Evolutionary conservation across 257 asterid genomes (phyloP), one percentile per base, ranked within the genome.

Genomic region (Vinca minor): DNA sequence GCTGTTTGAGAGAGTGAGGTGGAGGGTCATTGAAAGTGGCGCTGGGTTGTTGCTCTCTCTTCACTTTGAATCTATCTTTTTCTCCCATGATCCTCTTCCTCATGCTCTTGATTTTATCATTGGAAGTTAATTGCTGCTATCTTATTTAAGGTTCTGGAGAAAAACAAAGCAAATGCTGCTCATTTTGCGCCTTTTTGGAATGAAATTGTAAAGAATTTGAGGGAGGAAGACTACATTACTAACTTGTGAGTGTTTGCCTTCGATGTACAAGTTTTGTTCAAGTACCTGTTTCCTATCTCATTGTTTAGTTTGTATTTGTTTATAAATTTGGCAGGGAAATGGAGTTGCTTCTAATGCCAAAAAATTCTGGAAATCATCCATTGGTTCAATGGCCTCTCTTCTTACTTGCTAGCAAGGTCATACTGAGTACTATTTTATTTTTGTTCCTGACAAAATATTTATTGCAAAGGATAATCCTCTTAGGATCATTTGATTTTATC

Each of bases 301-400:
- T 44, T 65, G 76, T 46, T 68, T 60, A 71, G 39, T 62, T 46
- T 26, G 52, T 67, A 29, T 41, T 38, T 36, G 56, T 52, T 32
- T 74, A 55, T 17, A 29, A 15, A 17, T 56, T 31, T 56, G 42
- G 45, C 74, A 92, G 98, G 82, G 98, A 92, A 77, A 72, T 84
- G 91, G 98, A 92, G 72, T 79, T 89, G 87, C 95, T 92, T 79
- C 80, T 77, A 66, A 89, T 92, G 91, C 98, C 98, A 29, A 84
- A 80, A 75, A 92, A 89, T 74, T 73, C 84, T 54, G 85, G 82
- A 76, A 74, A 72, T 69, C 82, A 85, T 60, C 72, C 82, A 63
- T 83, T 87, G 71, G 94, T 93, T 59, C 98, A 93, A 76, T 93
- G 98, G 98, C 98, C 97, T 28, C 96, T 93, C 65, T 89, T 93